phyloP scores from a whole-genome alignment of 805 yeast species.

The Wickerhamomyces chaumierensis region DNA sequence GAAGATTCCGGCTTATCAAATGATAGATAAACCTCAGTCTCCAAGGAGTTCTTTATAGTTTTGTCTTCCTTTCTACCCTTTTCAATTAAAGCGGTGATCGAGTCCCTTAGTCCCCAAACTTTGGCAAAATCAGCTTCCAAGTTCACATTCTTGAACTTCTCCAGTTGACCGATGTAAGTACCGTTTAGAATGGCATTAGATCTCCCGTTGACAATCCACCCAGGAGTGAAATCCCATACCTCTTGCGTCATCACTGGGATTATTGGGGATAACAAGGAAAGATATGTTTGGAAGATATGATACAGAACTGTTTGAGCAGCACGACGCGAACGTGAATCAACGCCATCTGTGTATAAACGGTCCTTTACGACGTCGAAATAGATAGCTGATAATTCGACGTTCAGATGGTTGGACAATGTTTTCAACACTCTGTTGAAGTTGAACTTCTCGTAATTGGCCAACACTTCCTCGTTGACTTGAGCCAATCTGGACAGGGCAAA shows the following conservation, averaged over 20 bases:
- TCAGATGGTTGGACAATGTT: slow-evolving; percentile 59
- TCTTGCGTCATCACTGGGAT: slow-evolving; percentile 82
- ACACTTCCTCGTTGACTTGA: slow-evolving; percentile 30
- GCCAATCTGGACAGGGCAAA: slow-evolving; percentile 47
- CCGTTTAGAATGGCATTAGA: slow-evolving; percentile 12
- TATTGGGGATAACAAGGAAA: slow-evolving; percentile 68
- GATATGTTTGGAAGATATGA: slow-evolving; percentile 47
- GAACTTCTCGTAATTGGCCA: slow-evolving; percentile 38
- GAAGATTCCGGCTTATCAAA: slow-evolving; percentile 10
- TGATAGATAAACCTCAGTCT: slow-evolving; percentile 34
- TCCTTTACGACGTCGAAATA: slow-evolving; percentile 87
- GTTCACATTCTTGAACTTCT: slow-evolving; percentile 23
- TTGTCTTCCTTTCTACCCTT: slow-evolving; percentile 36
- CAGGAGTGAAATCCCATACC: slow-evolving; percentile 56
- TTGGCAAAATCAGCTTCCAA: slow-evolving; percentile 29
- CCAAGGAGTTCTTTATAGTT: slow-evolving; percentile 46
- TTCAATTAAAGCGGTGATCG: slow-evolving; percentile 42
- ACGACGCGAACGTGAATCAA: slow-evolving; percentile 36
- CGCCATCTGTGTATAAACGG: slow-evolving; percentile 60
- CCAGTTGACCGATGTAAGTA: slow-evolving; percentile 3
- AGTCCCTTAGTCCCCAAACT: slow-evolving; percentile 37
- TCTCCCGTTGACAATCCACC: slow-evolving; percentile 12
- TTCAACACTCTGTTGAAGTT: slow-evolving; percentile 66
- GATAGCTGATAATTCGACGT: slow-evolving; percentile 63
- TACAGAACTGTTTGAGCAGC: slow-evolving; percentile 55